Evolutionary conservation across 495 filamentous ascomycete genomes (phyloP).

Genomic region (Apiosordaria backusii): DNA sequence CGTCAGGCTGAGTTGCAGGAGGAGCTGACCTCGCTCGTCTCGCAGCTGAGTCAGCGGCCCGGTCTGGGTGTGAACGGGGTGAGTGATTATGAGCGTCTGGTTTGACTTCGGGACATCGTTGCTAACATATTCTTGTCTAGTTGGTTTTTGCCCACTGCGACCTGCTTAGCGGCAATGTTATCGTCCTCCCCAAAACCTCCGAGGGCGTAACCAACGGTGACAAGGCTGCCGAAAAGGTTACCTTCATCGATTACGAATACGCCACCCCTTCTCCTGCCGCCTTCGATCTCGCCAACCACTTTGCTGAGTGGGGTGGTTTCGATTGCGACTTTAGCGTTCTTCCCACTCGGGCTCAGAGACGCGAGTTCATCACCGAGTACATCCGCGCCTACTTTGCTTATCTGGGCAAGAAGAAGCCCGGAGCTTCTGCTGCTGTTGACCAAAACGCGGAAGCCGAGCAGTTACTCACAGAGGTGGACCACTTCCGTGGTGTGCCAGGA

Average conservation of each 20-base stretch:
- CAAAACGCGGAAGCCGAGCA: conserved; percentile 55
- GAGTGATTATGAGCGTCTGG: conserved; percentile 33
- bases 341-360: conserved; percentile 72
- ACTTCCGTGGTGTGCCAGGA: conserved; percentile 84
- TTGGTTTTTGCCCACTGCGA: conserved; percentile 94
- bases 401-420: conserved; percentile 21
- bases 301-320: conserved; percentile 97
- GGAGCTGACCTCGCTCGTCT: conserved; percentile 67
- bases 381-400: conserved; percentile 55
- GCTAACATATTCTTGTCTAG: conserved; percentile 42
- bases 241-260: conserved; percentile 98
- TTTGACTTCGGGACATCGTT: background rate
- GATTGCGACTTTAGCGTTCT: conserved; percentile 86
- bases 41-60: conserved; percentile 66
- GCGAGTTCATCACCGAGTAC: conserved; percentile 82
- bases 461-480: conserved; percentile 76
- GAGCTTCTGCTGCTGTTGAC: conserved; percentile 44
- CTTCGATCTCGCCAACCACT: conserved; percentile 99
- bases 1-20: conserved; percentile 65
- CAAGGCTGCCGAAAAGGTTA: conserved; percentile 51
- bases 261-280: conserved; percentile 89
- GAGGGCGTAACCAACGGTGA: conserved; percentile 26
- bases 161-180: conserved; percentile 91
- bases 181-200: conserved; percentile 59
- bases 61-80: conserved; percentile 72